phyloP scores from a whole-genome alignment of 2,329 filamentous ascomycete genomes.

The Hymenoscyphus infarciens region DNA sequence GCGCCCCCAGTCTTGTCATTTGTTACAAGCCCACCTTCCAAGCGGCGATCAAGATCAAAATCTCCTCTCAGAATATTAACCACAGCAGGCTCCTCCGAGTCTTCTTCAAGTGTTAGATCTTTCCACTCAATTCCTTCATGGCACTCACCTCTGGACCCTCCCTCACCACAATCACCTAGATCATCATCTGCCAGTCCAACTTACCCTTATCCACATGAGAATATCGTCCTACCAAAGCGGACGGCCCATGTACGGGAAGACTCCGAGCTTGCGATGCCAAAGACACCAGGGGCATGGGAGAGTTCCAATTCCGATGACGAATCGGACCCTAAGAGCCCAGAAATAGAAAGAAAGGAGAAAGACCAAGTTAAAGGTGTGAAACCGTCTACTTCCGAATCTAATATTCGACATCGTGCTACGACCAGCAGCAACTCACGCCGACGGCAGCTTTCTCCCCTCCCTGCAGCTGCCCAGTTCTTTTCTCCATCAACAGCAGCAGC shows the following conservation, averaged over 20 bases:
- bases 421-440: constrained; percentile 49
- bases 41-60: constrained; percentile 27
- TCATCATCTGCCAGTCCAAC: constrained; percentile 37
- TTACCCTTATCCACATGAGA: constrained; percentile 42
- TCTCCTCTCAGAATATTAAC: constrained; percentile 25
- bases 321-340: constrained; percentile 20
- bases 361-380: constrained; percentile 36
- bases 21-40: constrained; percentile 41
- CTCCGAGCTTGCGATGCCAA: constrained; percentile 35
- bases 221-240: constrained; percentile 38
- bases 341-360: constrained; percentile 43
- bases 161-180: constrained; percentile 44
- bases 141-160: constrained; percentile 44
- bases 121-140: constrained; percentile 54
- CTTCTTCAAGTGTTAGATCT: constrained; percentile 50
- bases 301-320: constrained; percentile 12
- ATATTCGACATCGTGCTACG: constrained; percentile 51
- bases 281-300: constrained; percentile 28
- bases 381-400: constrained; percentile 30
- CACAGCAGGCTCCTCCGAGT: constrained; percentile 29
- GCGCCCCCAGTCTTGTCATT: constrained; percentile 43
- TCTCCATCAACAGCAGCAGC: constrained; percentile 41
- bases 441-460: constrained; percentile 63
- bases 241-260: constrained; percentile 32
- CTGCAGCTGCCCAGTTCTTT: constrained; percentile 64